Percentiles rank a stretch among this genome's conserved stretches.
Evolutionary conservation across 2,329 filamentous ascomycete genomes (phyloP).

Genomic region (Achaetomium macrosporum): DNA sequence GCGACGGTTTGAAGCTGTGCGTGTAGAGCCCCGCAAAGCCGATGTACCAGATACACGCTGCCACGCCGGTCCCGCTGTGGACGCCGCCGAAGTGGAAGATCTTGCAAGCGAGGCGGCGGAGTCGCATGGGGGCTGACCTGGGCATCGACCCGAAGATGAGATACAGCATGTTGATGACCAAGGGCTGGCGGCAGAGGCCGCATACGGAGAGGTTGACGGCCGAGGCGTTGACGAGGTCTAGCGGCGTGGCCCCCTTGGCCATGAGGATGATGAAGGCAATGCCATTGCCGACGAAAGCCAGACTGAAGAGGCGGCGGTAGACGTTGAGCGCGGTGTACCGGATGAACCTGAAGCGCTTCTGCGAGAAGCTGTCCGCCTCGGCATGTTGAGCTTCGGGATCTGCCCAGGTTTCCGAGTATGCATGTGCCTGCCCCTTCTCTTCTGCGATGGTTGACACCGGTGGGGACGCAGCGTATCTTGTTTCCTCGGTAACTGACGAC

Average conservation of each 20-base stretch:
- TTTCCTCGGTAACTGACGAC: slow-evolving; percentile 3
- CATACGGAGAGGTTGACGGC: slow-evolving; percentile 42
- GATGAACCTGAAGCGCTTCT: slow-evolving; percentile 26
- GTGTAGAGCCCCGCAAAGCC: slow-evolving; percentile 37
- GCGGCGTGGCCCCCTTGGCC: slow-evolving; percentile 27
- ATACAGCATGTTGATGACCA: slow-evolving; percentile 48
- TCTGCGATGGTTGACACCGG: no score
- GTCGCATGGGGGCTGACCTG: slow-evolving; percentile 39
- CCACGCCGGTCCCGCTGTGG: slow-evolving; percentile 45
- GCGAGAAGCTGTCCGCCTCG: slow-evolving; percentile 12
- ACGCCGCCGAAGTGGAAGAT: slow-evolving; percentile 49
- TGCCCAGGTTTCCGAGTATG: not conserved
- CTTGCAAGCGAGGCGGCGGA: slow-evolving; percentile 44
- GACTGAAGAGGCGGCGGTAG: slow-evolving; percentile 52
- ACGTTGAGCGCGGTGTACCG: slow-evolving; percentile 44
- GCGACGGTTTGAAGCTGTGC: slow-evolving; percentile 29
- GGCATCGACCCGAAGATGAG: slow-evolving; percentile 39
- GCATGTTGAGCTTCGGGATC: slow-evolving; percentile 21
- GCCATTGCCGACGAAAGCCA: slow-evolving; percentile 46
- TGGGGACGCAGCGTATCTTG: no score
- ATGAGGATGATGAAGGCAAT: slow-evolving; percentile 41
- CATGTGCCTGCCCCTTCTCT: not conserved
- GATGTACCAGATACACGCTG: slow-evolving; percentile 46
- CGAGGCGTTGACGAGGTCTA: slow-evolving; percentile 22
- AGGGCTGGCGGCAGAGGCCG: slow-evolving; percentile 48